Conservation (phyloP, 192 early-diverging fungal genomes). For the Coemansia sp. region DNA sequence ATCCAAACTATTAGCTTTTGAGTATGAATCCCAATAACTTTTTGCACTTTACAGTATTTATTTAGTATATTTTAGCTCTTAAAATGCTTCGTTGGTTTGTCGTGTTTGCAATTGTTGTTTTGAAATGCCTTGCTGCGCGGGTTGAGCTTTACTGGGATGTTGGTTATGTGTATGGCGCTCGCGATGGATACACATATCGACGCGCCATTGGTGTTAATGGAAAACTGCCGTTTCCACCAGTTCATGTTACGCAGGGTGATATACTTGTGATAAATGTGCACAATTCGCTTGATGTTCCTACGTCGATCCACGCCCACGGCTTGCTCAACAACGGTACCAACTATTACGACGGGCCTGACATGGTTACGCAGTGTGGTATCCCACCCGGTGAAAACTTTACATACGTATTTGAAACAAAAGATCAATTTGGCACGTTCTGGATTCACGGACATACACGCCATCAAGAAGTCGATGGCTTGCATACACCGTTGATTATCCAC, state of each 20-base stretch:
- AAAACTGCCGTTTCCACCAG: no score
- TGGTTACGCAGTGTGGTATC: no score
- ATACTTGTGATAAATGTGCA: constrained; percentile 24
- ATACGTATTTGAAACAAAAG: constrained; percentile 59
- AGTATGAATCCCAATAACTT: no score
- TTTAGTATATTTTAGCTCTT: neutral
- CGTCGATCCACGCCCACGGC: no score
- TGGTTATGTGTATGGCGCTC: constrained; percentile 59
- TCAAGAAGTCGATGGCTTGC: constrained; percentile 77
- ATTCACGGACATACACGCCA: constrained; percentile 64
- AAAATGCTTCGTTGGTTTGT: neutral
- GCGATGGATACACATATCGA: constrained; percentile 56
- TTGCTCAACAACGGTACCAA: no score
- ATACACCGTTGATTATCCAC: constrained; percentile 66
- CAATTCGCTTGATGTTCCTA: constrained; percentile 47
- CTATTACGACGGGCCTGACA: no score
- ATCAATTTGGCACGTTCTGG: constrained; percentile 74
- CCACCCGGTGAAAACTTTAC: constrained; percentile 53
- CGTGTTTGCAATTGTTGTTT: neutral
- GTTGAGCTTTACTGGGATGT: constrained; percentile 57
- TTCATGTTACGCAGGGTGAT: neutral
- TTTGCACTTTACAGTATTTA: neutral
- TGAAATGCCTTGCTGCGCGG: neutral
- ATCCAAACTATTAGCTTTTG: no score
- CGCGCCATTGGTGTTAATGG: no score